Base-by-base conservation (phyloP, 345 rosid genomes). In the Orychophragmus violaceus region DNA sequence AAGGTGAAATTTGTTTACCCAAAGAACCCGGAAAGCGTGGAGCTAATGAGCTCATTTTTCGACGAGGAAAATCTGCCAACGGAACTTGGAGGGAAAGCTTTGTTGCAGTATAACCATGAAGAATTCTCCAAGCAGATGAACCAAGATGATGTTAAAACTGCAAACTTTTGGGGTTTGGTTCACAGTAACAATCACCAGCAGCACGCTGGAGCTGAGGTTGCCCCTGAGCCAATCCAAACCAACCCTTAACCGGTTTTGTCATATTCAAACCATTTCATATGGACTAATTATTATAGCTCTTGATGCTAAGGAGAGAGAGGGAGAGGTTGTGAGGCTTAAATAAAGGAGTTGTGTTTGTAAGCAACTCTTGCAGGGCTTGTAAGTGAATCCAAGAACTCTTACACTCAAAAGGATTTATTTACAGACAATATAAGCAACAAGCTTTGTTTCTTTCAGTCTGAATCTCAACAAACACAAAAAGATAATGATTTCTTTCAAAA, bases 1-100 rank as follows among this genome's bases (percentile, higher is more conserved):
- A 94, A 94, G 82, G 96, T 90, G 74, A 90, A 88, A 59, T 94
- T 94, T 78, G 97, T 90, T 59, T 94, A 90, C 72, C 99, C 99
- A 0, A 88, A 90, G 76, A 88, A 90, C 50, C 69, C 56, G 35
- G 96, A 85, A 8, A 94, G 97, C 5, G 84, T 90, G 25, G 95
- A 83, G 68, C 79, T 88, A 5, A 90, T 94, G 97, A 81, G 77
- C 6, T 73, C 85, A 4, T 83, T 77, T 60, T 90, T 90, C 8
- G 96, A 90, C 2, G 86, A 90, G 71, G 85, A 82, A 50, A 94
- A 90, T 72, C 92, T 94, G 16, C 92, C 97, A 28, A 77, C 84
- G 0, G 95, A 84, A 45, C 83, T 94, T n/a, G 97, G 97, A 74
- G 99, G 97, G 23, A 79, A 79, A 66, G 87, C 91, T 44, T 71